Conservation (phyloP, 192 early-diverging fungal genomes). For the Geranomyces michiganensis region DNA sequence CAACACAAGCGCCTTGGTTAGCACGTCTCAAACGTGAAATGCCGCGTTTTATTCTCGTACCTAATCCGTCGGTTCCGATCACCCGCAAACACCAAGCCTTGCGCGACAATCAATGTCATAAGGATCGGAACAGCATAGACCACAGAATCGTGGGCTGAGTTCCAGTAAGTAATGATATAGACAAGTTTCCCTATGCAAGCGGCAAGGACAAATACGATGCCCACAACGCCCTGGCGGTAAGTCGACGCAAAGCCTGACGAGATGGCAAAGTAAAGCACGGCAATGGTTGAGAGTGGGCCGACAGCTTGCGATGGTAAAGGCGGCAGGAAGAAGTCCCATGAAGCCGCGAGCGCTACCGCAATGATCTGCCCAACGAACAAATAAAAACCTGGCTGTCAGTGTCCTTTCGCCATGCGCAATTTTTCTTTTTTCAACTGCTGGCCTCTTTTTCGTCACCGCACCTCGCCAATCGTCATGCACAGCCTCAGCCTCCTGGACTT, state of each 20-base stretch:
- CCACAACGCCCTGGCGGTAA: constrained; percentile 17
- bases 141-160: constrained; percentile 2
- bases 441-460: not conserved
- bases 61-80: constrained; percentile 26
- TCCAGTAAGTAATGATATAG: not conserved
- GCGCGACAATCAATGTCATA: constrained; percentile 8
- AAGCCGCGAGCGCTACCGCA: constrained; percentile 8
- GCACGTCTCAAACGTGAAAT: not conserved
- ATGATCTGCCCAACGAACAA: constrained; percentile 5
- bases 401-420: not conserved
- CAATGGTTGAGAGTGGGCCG: constrained; percentile 16
- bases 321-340: constrained; percentile 31
- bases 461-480: constrained; percentile 12
- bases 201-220: not conserved
- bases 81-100: constrained; percentile 19
- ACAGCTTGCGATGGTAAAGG: not conserved
- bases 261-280: constrained; percentile 25
- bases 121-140: constrained; percentile 27
- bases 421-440: constrained; percentile 2
- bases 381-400: not conserved
- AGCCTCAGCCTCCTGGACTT: constrained; percentile 9
- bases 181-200: constrained; percentile 15
- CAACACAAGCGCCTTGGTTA: no score
- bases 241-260: constrained; percentile 27
- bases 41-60: no score